Conservation (phyloP, 345 rosid genomes). For the Gynandropsis gynandra region DNA sequence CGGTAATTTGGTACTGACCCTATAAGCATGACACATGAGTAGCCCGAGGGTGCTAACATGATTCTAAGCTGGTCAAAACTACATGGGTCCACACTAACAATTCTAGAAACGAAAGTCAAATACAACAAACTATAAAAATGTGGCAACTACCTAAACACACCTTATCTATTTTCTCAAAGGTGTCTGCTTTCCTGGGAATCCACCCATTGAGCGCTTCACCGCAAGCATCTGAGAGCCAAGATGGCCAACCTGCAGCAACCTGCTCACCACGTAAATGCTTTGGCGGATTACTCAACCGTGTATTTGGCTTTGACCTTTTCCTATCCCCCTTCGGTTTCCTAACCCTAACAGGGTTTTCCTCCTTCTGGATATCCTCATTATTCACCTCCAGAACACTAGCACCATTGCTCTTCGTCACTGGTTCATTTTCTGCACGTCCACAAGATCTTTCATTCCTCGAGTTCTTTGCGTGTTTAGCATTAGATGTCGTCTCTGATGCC, state of each 20-base stretch:
- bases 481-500: conserved; percentile 48
- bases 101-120: too few species aligned
- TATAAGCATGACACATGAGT: too few species aligned
- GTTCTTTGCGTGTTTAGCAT: conserved; percentile 43
- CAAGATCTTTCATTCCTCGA: conserved; percentile 30
- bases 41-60: too few species aligned
- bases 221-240: conserved; percentile 84
- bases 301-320: conserved; percentile 58
- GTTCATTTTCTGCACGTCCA: conserved; percentile 24
- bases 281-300: conserved; percentile 48
- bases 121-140: not conserved
- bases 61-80: too few species aligned
- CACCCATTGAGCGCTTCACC: conserved; percentile 96
- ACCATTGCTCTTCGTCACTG: conserved; percentile 36
- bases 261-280: conserved; percentile 76
- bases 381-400: conserved; percentile 35
- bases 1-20: too few species aligned
- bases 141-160: conserved; percentile 25
- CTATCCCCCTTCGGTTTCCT: conserved; percentile 55
- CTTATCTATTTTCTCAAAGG: conserved; percentile 97
- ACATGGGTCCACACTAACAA: not conserved
- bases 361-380: conserved; percentile 45
- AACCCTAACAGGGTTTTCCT: conserved; percentile 43
- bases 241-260: conserved; percentile 99
- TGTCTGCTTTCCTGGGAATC: conserved; percentile 87